Evolutionary conservation across 116 monocot species (phyloP), one percentile per base, ranked within the genome.

Genomic region (Cymodocea nodosa): DNA sequence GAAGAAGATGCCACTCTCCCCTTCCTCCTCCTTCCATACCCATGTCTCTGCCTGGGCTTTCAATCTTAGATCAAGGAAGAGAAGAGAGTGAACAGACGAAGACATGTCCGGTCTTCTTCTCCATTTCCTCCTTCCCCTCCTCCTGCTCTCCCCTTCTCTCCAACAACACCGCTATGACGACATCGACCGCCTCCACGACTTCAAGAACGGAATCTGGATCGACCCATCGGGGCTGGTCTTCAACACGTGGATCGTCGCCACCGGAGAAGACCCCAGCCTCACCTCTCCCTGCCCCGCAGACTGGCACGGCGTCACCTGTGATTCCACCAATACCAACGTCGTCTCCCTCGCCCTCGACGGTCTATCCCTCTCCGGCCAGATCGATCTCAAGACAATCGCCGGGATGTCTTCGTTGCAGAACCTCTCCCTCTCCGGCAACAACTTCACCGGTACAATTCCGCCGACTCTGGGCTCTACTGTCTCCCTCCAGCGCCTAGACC

Each of bases 161-260:
- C 15, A 36, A 18, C 68, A 53, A 37, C 55, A 56, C n/a, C 36
- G 9, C 25, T 23, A 67, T 51, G 71, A 56, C 58, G 95, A 95
- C 71, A 16, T 72, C 62, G 70, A 44, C 10, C 68, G 90, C 16
- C 81, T 95, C 20, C 72, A 90, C 14, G 87, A 85, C 73, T 90
- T 95, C 85, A 85, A 80, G 77, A 83, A 87, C 68, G 87, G 85
- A 51, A 95, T 95, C 77, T 30, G 34, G 40, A 23, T 51, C 25
- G 85, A 83, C 73, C 83, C 83, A 24, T 63, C 76, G 2, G 82
- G 83, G 17, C 53, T 59, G 49, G 68, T 83, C 51, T 57, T 72
- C 70, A 16, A 63, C 15, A 77, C 83, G 6, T 83, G 83, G 81
- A 20, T 49, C 36, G 19, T 40, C 52, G 50, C 59, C 63, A 0